Evolutionary conservation across 108 stramenopile genomes (phyloP).

Genomic region (Bacterosira constricta): DNA sequence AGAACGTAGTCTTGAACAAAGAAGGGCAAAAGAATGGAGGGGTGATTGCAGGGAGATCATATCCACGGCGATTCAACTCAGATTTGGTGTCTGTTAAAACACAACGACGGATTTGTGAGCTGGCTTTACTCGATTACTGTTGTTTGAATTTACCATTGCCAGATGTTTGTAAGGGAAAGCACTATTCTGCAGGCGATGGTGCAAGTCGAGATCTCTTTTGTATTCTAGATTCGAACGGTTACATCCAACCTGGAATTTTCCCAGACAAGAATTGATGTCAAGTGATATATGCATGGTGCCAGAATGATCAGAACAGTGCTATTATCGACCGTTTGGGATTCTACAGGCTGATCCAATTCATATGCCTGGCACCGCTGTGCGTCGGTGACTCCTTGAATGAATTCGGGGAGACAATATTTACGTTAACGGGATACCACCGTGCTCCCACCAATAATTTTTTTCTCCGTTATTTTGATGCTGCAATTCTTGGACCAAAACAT

Average conservation of each 20-base stretch:
- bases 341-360: too few relatives aligned
- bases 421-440: too few relatives aligned
- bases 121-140: constrained; percentile 40
- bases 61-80: constrained; percentile 37
- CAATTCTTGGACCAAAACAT: too few relatives aligned
- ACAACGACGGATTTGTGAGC: constrained; percentile 25
- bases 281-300: too few relatives aligned
- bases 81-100: constrained; percentile 26
- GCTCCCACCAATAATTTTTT: too few relatives aligned
- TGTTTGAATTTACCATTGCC: constrained; percentile 42
- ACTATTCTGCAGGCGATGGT: constrained; percentile 10
- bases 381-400: too few relatives aligned
- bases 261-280: background rate
- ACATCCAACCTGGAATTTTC: constrained; percentile 17
- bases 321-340: too few relatives aligned
- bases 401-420: too few relatives aligned
- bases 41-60: constrained; percentile 36
- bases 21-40: background rate
- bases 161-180: constrained; percentile 17
- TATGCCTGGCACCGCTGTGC: too few relatives aligned
- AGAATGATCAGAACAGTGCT: too few relatives aligned
- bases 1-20: background rate
- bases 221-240: background rate
- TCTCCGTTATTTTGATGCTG: too few relatives aligned
- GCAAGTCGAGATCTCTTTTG: constrained; percentile 20